Conservation (phyloP, 1,284 basidiomycete genomes). For the Hypsizygus ulmarius region DNA sequence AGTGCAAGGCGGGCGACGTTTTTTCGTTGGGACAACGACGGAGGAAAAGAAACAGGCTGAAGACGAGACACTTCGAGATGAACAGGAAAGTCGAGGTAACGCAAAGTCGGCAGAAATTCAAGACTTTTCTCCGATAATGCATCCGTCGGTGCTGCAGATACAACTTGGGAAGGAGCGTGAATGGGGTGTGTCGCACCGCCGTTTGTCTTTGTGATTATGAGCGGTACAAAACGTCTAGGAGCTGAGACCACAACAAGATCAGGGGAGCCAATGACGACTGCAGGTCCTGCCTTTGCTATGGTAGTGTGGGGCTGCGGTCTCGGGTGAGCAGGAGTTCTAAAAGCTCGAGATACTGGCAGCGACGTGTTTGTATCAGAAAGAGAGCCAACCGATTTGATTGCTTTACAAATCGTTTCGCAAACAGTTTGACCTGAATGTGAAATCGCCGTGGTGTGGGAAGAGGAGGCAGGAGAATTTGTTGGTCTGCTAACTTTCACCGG, state of each 20-base stretch:
- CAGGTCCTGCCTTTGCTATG: neutral
- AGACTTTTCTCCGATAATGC: neutral
- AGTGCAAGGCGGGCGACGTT: slow-evolving; percentile 51
- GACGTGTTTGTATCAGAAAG: too few species aligned
- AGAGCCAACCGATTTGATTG: too few species aligned
- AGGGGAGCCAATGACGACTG: neutral
- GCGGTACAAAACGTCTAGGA: slow-evolving; percentile 23
- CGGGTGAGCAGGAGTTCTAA: too few species aligned
- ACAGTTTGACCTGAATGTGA: too few species aligned
- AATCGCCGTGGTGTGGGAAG: too few species aligned
- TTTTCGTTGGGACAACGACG: slow-evolving; percentile 54
- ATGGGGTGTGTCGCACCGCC: neutral
- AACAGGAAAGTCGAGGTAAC: slow-evolving; percentile 34
- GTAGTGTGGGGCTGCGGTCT: too few species aligned
- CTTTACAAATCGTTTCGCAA: too few species aligned
- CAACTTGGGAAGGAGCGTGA: neutral
- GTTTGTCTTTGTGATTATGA: slow-evolving; percentile 10
- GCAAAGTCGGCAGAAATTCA: slow-evolving; percentile 6
- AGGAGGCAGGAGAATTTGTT: too few species aligned
- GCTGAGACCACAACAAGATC: neutral
- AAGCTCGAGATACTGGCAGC: too few species aligned
- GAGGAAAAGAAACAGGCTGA: slow-evolving; percentile 50
- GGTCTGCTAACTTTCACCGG: too few species aligned
- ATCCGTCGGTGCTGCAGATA: neutral
- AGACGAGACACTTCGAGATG: slow-evolving; percentile 25